Conservation (phyloP, 2,329 filamentous ascomycete genomes). For the Berkeleyomyces basicola region DNA sequence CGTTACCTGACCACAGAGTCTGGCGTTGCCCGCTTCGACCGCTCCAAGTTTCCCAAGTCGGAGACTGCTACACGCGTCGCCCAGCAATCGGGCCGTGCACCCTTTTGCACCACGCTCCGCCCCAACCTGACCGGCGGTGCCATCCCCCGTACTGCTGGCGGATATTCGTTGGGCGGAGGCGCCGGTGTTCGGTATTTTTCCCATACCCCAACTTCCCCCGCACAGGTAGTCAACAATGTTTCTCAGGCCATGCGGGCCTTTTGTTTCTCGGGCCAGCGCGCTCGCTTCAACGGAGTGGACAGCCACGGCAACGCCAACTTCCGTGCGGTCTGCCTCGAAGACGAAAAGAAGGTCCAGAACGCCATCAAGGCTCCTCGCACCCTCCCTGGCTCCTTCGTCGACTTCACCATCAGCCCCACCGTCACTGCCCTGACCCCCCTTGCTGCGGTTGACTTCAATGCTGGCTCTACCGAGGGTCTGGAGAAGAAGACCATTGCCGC, state of each 20-base stretch:
- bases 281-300: constrained; percentile 66
- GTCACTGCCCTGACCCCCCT: constrained; percentile 74
- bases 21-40: constrained; percentile 11
- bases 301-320: constrained; percentile 62
- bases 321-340: constrained; percentile 55
- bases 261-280: constrained; percentile 76
- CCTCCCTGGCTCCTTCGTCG: constrained; percentile 62
- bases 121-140: constrained; percentile 85
- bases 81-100: constrained; percentile 48
- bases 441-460: constrained; percentile 32
- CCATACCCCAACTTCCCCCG: constrained; percentile 66
- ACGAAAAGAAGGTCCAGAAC: constrained; percentile 32
- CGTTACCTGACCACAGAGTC: constrained; percentile 12
- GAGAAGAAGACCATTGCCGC: constrained; percentile 23
- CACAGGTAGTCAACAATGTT: constrained; percentile 90
- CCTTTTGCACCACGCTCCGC: constrained; percentile 75
- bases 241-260: constrained; percentile 85
- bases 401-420: constrained; percentile 77
- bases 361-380: constrained; percentile 33
- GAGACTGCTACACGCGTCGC: constrained; percentile 11
- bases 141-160: constrained; percentile 68
- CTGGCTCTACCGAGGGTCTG: constrained; percentile 5
- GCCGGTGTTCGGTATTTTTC: constrained; percentile 66
- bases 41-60: constrained; percentile 11
- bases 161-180: constrained; percentile 53